These are phyloP conservation scores for Spergularia marina DNA, from an alignment of 148 eudicot species.

Conservation along the genomic window DNA sequence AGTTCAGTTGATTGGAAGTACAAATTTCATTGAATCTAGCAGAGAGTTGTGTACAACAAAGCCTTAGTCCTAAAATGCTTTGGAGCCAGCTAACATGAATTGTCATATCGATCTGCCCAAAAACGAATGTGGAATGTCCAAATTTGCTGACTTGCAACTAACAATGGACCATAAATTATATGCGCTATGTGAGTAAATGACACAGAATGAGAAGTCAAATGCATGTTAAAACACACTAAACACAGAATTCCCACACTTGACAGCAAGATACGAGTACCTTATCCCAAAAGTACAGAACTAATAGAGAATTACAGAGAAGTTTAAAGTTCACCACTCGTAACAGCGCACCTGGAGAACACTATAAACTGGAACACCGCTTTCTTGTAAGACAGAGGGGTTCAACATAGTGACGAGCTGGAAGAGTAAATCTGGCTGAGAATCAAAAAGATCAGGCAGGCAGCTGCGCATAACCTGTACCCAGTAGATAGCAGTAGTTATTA, in stretches of 20 bases:
- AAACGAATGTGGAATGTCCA: neutral
- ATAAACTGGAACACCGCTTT: conserved; percentile 90
- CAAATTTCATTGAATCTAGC: neutral
- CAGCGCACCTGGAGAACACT: conserved; percentile 74
- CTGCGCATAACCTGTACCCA: conserved; percentile 79
- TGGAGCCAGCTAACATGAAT: too few relatives aligned
- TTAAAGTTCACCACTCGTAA: conserved; percentile 1
- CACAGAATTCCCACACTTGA: neutral
- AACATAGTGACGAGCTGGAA: conserved; percentile 99
- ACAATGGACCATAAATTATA: neutral
- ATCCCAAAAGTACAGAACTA: neutral
- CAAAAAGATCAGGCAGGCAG: conserved; percentile 95
- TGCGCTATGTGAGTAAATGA: conserved; percentile 1
- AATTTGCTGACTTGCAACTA: neutral
- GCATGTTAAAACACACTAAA: neutral
- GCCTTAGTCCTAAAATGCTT: too few relatives aligned
- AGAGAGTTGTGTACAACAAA: too few relatives aligned
- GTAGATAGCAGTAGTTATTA: conserved; percentile 6
- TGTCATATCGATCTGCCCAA: too few relatives aligned
- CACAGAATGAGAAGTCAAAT: neutral
- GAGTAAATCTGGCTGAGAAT: conserved; percentile 91
- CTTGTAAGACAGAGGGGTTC: conserved; percentile 87
- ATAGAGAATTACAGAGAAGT: neutral
- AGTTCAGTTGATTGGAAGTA: neutral
- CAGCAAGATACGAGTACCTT: neutral